These are phyloP conservation scores for Chalciporus piperatus DNA, from an alignment of 768 basidiomycete species.

Conservation along the genomic window DNA sequence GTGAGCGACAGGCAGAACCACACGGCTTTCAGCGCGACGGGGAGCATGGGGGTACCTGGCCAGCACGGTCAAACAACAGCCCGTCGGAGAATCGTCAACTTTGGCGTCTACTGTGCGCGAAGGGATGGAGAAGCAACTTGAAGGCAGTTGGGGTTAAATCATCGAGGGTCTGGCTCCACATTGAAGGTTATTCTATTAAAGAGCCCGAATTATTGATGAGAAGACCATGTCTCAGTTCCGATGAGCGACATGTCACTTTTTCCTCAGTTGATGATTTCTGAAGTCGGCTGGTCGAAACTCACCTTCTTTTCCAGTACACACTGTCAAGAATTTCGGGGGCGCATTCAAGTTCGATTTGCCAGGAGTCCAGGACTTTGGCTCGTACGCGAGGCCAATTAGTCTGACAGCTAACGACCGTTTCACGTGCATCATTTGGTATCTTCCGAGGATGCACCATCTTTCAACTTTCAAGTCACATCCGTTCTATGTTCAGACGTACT, in stretches of 20 bases:
- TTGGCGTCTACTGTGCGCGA: neutral
- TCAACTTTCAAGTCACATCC: too few relatives aligned
- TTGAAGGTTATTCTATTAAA: neutral
- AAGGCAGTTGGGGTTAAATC: neutral
- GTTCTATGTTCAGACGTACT: too few relatives aligned
- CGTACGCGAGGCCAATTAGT: too few relatives aligned
- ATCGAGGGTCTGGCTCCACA: neutral
- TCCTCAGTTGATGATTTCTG: neutral
- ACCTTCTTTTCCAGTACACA: neutral
- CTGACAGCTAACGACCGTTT: too few relatives aligned
- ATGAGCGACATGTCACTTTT: neutral
- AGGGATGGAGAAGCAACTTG: neutral
- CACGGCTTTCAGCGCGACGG: slow-evolving; percentile 51
- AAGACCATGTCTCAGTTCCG: too few relatives aligned
- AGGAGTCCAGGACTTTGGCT: too few relatives aligned
- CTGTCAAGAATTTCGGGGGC: too few relatives aligned
- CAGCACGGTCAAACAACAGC: neutral
- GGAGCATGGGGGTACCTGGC: slow-evolving; percentile 42
- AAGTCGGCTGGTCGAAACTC: too few relatives aligned
- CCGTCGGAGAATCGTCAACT: neutral
- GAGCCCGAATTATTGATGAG: neutral
- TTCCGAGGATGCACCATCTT: too few relatives aligned
- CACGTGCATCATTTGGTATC: too few relatives aligned
- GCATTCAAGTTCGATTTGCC: too few relatives aligned
- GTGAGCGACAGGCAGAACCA: slow-evolving; percentile 59